Base-by-base conservation (phyloP, 768 basidiomycete genomes). In the Agrocybe praecox region DNA sequence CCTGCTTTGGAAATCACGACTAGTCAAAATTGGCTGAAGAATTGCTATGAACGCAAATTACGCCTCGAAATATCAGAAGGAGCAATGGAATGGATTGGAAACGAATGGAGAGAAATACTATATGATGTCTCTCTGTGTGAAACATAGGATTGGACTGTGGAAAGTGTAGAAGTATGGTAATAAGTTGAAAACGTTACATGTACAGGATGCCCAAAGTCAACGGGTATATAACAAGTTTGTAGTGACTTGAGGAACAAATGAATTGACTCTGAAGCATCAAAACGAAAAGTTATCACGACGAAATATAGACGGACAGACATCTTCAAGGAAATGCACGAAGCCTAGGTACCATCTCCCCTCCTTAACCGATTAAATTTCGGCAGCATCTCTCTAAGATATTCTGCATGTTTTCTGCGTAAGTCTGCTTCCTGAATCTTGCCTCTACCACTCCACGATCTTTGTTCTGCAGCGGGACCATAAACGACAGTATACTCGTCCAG, bases 351-450 rank as follows among this genome's bases (percentile, higher is more conserved):
- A 60, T 86, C 85, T 19, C 81, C 84, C 49, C 84, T 74, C 54
- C 89, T 73, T 55, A 92, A 66, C 49, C 92, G 74, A 69, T 94
- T 94, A 66, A 94, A 94, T 73, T 94, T 94, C 45, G 91, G 92
- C 44, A 94, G 65, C 87, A 94, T 94, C 69, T 98, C 96, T 43
- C 87, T 78, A 50, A 98, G 78, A 70, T 98, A 98, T 64, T 96
- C 94, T 4, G 87, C 85, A 64, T 98, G 96, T 67, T 98, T 98
- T 45, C 82, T 76, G 52, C 93, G 80, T 57, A 98, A 69, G 65
- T 94, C 94, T 23, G 82, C 80, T 65, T 95, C 95, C 65, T 96
- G 94, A 0, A 87, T 77, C 62, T 86, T 85, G 8, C 93, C 93
- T 58, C 89, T 80, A 15, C 92, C 94, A 60, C 91, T 94, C 93